Conservation (phyloP, 176 grass and related monocot genomes). For the Aegilops speltoides region DNA sequence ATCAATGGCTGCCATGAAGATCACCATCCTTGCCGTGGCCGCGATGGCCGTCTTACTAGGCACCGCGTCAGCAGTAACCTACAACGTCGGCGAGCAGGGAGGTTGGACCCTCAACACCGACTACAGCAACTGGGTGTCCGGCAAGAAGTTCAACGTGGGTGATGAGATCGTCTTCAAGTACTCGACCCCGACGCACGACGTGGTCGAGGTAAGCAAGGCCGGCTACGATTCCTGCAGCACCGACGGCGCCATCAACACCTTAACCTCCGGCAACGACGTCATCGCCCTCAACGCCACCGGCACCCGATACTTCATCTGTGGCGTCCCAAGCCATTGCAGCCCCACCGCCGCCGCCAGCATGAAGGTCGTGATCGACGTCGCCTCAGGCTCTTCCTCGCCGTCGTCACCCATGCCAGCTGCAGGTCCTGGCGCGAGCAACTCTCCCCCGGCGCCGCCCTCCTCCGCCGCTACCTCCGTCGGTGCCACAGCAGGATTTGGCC, state of each 20-base stretch:
- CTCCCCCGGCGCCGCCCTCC: neutral
- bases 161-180: constrained; percentile 62
- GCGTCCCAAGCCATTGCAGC: constrained; percentile 41
- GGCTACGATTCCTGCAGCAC: constrained; percentile 44
- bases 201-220: constrained; percentile 51
- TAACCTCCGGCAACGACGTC: constrained; percentile 32
- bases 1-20: neutral
- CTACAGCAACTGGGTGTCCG: constrained; percentile 43
- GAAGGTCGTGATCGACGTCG: constrained; percentile 54
- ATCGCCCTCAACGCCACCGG: constrained; percentile 14
- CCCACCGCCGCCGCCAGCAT: neutral
- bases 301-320: constrained; percentile 67
- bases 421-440: neutral
- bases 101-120: constrained; percentile 47
- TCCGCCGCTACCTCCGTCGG: constrained; percentile 5
- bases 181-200: neutral
- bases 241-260: constrained; percentile 2
- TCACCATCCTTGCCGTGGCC: neutral
- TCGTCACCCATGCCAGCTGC: constrained; percentile 11
- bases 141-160: constrained; percentile 42
- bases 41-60: neutral
- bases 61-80: constrained; percentile 37
- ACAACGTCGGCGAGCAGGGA: constrained; percentile 36
- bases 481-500: neutral
- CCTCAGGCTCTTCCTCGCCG: neutral